A percentile compares a stretch with the other conserved stretches of the same genome.
These are phyloP conservation scores for Chaetomiaceae sp. DNA, from an alignment of 2,329 filamentous ascomycete species.

Conservation along the genomic window DNA sequence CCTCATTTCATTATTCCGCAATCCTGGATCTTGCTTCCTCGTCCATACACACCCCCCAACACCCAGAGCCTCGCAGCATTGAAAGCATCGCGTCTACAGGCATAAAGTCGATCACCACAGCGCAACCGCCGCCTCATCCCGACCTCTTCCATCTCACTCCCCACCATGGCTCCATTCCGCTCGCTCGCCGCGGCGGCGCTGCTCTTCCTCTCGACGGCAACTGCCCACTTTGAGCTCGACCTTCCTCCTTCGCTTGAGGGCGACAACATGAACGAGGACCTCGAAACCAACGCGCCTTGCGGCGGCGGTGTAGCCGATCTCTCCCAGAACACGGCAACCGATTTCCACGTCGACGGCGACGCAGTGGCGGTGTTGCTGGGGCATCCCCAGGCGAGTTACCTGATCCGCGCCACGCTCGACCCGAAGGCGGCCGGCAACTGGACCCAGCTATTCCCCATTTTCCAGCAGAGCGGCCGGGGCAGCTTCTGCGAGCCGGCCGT, in stretches of 20 bases:
- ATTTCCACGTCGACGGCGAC: constrained; percentile 57
- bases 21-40: no score
- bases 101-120: no score
- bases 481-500: constrained; percentile 50
- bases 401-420: constrained; percentile 56
- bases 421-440: constrained; percentile 45
- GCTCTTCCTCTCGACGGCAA: constrained; percentile 38
- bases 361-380: constrained; percentile 44
- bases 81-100: no score
- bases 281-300: constrained; percentile 47
- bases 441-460: constrained; percentile 51
- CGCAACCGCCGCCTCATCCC: no score
- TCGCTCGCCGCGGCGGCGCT: constrained; percentile 33
- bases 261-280: constrained; percentile 40
- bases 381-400: constrained; percentile 52
- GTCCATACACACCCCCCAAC: no score
- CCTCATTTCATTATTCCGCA: no score
- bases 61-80: no score
- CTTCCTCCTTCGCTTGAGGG: constrained; percentile 44
- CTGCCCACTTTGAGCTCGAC: constrained; percentile 53
- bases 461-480: constrained; percentile 52
- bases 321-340: constrained; percentile 34
- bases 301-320: constrained; percentile 50
- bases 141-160: no score
- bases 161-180: constrained; percentile 38